phyloP scores from a whole-genome alignment of 345 rosid genomes.

The Camelina sativa region DNA sequence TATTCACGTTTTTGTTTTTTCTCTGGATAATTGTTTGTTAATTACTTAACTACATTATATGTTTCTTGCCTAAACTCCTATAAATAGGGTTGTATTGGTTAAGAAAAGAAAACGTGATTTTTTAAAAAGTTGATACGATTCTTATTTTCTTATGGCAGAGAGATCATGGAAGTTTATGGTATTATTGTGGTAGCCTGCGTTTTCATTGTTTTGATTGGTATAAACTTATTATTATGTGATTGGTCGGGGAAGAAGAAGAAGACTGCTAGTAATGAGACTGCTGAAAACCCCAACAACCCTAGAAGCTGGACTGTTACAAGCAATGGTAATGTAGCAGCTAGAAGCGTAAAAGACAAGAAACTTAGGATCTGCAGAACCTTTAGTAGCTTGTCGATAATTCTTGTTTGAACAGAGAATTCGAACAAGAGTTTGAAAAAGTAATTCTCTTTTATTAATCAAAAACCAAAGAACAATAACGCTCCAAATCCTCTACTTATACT shows the following conservation, averaged over 20 bases:
- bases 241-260: conserved; percentile 2
- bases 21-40: too few species aligned
- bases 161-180: conserved; percentile 15
- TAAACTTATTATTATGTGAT: background rate
- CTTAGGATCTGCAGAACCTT: too few species aligned
- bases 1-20: too few species aligned
- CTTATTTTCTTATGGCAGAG: conserved; percentile 15
- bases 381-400: too few species aligned
- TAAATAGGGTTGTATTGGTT: conserved; percentile 21
- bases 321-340: background rate
- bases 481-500: too few species aligned
- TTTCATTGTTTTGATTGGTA: background rate
- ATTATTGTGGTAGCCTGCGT: background rate
- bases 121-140: conserved; percentile 5
- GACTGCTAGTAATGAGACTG: conserved; percentile 12
- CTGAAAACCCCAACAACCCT: conserved; percentile 12
- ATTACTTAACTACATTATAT: too few species aligned
- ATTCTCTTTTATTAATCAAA: too few species aligned
- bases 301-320: conserved; percentile 20
- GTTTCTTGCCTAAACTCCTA: background rate
- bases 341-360: too few species aligned
- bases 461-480: too few species aligned
- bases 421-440: too few species aligned
- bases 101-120: background rate
- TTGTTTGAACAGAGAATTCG: too few species aligned